phyloP scores from a whole-genome alignment of 306 rosid species.

The Cucurbita pepo region DNA sequence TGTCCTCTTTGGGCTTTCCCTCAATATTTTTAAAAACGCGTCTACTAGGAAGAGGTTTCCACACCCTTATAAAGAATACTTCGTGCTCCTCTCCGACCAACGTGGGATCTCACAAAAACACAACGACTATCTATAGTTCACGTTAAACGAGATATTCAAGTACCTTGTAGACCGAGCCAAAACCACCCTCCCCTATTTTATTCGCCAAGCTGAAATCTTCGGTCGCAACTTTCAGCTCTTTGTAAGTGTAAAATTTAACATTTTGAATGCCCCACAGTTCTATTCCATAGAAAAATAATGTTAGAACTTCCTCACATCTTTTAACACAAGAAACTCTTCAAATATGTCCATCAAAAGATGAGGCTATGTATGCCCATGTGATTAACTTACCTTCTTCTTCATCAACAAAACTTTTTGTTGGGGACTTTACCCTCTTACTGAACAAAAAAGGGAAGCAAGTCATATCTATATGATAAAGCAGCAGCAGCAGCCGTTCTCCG shows the following conservation, averaged over 20 bases:
- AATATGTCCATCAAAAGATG: neutral
- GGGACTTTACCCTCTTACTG: constrained; percentile 18
- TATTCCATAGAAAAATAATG: constrained; percentile 2
- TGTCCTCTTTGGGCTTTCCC: no score
- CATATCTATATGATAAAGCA: constrained; percentile 26
- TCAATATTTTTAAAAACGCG: no score
- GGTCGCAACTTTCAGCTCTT: constrained; percentile 55
- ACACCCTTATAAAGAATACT: no score
- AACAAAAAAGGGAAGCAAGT: constrained; percentile 43
- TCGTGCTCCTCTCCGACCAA: no score
- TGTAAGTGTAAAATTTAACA: constrained; percentile 48
- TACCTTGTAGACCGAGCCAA: constrained; percentile 93
- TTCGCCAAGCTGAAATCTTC: constrained; percentile 51
- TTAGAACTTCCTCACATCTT: neutral
- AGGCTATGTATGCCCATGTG: neutral
- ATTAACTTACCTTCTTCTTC: constrained; percentile 52
- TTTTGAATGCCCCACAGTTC: constrained; percentile 50
- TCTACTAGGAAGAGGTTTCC: no score
- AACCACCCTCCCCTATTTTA: constrained; percentile 98
- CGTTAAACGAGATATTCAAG: neutral
- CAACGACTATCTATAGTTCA: neutral
- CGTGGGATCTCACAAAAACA: neutral
- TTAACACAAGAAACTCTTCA: neutral
- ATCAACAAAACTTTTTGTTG: constrained; percentile 14
- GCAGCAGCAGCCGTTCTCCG: neutral